A percentile compares a stretch with the other conserved stretches of the same genome.
These are phyloP conservation scores for Chrysopogon serrulatus DNA, from an alignment of 176 grass and related monocot species.

Conservation along the genomic window DNA sequence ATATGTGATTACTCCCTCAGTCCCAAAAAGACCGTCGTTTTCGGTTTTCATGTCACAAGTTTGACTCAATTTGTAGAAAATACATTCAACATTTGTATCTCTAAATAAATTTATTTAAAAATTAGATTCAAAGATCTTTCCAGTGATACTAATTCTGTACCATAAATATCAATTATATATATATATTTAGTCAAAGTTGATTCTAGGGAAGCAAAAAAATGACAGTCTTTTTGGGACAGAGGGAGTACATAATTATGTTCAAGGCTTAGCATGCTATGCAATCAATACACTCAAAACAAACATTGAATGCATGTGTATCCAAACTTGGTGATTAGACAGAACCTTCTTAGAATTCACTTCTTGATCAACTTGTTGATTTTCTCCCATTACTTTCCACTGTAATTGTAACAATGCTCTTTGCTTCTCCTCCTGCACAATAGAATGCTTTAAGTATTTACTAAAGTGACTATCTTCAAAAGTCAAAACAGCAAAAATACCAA, in stretches of 20 bases:
- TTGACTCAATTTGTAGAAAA: no score
- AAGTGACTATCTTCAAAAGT: constrained; percentile 25
- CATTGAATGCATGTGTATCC: neutral
- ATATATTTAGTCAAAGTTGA: no score
- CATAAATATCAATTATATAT: no score
- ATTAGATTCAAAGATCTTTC: no score
- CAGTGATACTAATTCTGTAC: no score
- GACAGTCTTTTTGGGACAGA: no score
- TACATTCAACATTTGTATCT: no score
- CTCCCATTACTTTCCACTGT: constrained; percentile 98
- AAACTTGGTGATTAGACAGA: neutral
- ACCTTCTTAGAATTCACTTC: constrained; percentile 98
- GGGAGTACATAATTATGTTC: neutral
- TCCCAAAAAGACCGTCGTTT: no score
- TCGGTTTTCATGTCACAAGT: no score
- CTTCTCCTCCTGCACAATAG: constrained; percentile 85
- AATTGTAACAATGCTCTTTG: constrained; percentile 85
- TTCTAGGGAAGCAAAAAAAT: no score
- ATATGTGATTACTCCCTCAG: neutral
- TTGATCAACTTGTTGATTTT: constrained; percentile 92
- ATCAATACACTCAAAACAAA: neutral
- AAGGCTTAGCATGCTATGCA: constrained; percentile 14
- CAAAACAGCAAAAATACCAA: constrained; percentile 5
- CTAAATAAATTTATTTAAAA: no score
- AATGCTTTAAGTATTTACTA: constrained; percentile 20